These are phyloP conservation scores for Saccharomycopsis fibuligera DNA, from an alignment of 805 yeast species.

Conservation along the genomic window DNA sequence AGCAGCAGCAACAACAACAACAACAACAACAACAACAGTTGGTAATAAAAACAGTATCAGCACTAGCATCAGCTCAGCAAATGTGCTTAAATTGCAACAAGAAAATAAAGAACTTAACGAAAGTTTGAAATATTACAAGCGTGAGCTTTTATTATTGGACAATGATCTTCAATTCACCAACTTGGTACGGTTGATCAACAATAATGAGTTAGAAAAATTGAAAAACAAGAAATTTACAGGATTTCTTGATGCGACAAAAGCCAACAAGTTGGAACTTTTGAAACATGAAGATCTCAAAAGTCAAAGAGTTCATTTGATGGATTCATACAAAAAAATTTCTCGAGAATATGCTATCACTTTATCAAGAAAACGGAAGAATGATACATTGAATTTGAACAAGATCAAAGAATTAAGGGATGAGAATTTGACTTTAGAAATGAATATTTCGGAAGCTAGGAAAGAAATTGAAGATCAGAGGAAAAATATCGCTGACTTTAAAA, in stretches of 20 bases:
- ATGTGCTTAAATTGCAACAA: neutral
- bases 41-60: neutral
- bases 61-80: neutral
- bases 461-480: neutral
- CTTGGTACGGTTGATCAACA: conserved; percentile 12
- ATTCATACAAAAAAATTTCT: conserved; percentile 7
- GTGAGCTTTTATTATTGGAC: conserved; percentile 15
- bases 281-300: conserved; percentile 12
- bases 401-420: conserved; percentile 18
- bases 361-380: conserved; percentile 11
- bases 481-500: neutral
- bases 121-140: conserved; percentile 12
- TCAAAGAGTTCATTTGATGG: conserved; percentile 1
- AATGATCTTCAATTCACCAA: conserved; percentile 17
- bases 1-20: neutral
- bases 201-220: conserved; percentile 10
- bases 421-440: conserved; percentile 15
- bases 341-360: conserved; percentile 10
- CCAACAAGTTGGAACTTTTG: conserved; percentile 9
- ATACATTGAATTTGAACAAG: conserved; percentile 8
- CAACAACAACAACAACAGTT: neutral
- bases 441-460: neutral
- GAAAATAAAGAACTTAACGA: conserved; percentile 5
- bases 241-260: conserved; percentile 8
- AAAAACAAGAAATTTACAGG: conserved; percentile 6